These are phyloP conservation scores for Erucastrum elatum DNA, from an alignment of 345 rosid species.

Conservation along the genomic window DNA sequence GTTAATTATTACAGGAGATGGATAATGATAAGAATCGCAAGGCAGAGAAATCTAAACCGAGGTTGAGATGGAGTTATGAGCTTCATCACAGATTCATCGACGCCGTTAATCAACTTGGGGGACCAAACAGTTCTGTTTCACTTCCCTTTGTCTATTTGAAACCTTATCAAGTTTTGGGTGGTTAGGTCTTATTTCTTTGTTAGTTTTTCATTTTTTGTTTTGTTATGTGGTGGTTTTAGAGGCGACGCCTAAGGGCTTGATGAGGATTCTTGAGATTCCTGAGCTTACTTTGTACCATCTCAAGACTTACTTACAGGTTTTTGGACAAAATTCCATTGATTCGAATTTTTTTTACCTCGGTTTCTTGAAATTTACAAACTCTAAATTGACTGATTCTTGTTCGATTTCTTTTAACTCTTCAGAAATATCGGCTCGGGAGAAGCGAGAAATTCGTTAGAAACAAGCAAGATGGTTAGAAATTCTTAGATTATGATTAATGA, in stretches of 20 bases:
- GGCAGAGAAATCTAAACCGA: neutral
- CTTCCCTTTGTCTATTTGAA: neutral
- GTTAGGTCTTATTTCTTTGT: conserved; percentile 1
- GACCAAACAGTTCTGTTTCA: conserved; percentile 1
- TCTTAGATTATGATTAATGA: neutral
- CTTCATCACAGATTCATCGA: conserved; percentile 8
- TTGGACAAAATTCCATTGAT: neutral
- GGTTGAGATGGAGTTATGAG: conserved; percentile 5
- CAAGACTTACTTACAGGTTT: conserved; percentile 5
- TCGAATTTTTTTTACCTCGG: neutral
- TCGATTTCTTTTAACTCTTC: neutral
- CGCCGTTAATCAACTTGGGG: conserved; percentile 12
- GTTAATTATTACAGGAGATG: neutral
- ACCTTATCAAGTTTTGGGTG: neutral
- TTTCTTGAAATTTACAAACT: neutral
- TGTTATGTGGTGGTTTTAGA: neutral
- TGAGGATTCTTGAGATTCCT: conserved; percentile 76
- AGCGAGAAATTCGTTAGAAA: neutral
- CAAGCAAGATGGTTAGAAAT: neutral
- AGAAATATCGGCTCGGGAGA: neutral
- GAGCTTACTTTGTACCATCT: conserved; percentile 54
- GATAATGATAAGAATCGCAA: neutral
- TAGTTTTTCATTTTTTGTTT: neutral
- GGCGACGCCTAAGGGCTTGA: conserved; percentile 41
- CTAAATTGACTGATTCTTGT: neutral